Evolutionary conservation across 441 rosid genomes (phyloP).

Genomic region (Syzygium syzygioides): DNA sequence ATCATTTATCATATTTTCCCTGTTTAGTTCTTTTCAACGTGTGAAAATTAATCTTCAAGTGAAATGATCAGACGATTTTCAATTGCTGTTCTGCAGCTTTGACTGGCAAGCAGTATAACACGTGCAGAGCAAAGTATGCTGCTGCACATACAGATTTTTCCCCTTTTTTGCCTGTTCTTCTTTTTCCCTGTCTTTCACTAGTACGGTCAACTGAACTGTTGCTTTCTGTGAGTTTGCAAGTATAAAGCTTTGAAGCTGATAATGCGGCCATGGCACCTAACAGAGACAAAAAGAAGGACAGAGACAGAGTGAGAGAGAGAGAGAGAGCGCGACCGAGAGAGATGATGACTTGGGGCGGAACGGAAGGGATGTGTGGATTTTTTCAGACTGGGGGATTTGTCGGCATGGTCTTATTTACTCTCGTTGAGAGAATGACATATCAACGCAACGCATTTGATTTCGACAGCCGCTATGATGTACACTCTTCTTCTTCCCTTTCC

Average conservation of each 20-base stretch:
- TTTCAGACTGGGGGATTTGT: background rate
- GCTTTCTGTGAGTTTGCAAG: background rate
- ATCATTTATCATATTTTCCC: background rate
- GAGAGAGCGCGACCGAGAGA: background rate
- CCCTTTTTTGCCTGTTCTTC: background rate
- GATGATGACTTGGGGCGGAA: background rate
- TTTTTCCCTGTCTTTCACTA: background rate
- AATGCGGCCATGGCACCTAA: background rate
- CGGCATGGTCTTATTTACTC: background rate
- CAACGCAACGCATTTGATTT: too few relatives aligned
- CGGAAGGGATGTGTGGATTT: background rate
- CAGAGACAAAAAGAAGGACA: background rate
- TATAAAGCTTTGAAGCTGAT: background rate
- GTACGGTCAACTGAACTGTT: background rate
- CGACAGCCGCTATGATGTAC: background rate
- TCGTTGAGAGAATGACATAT: background rate
- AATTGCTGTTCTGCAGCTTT: background rate
- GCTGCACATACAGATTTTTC: background rate
- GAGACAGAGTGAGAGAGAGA: background rate
- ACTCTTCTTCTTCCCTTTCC: background rate
- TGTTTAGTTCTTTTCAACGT: background rate
- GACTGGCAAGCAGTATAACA: background rate
- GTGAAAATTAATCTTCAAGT: background rate
- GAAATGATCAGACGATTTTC: background rate
- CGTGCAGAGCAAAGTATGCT: background rate